phyloP scores from a whole-genome alignment of 2,329 filamentous ascomycete species.

The Aspergillus eucalypticola region DNA sequence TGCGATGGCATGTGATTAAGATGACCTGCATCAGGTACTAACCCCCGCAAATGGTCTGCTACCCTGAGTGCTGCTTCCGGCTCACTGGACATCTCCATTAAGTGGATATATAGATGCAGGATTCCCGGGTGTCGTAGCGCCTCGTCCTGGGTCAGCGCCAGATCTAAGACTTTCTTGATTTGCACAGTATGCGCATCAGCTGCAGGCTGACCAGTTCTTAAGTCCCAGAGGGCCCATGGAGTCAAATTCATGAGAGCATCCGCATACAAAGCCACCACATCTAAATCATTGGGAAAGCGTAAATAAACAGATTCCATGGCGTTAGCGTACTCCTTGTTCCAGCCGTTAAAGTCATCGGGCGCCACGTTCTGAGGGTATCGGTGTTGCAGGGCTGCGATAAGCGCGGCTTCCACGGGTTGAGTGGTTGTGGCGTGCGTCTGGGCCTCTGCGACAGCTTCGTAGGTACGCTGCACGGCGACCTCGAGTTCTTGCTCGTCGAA shows the following conservation, averaged over 20 bases:
- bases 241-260: constrained; percentile 67
- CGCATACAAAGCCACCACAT: constrained; percentile 64
- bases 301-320: constrained; percentile 61
- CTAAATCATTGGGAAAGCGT: constrained; percentile 58
- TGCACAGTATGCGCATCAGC: constrained; percentile 59
- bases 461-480: constrained; percentile 49
- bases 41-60: constrained; percentile 62
- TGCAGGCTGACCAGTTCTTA: constrained; percentile 59
- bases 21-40: constrained; percentile 71
- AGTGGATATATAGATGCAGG: constrained; percentile 73
- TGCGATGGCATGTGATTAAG: constrained; percentile 77
- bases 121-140: constrained; percentile 65
- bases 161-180: constrained; percentile 60
- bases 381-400: constrained; percentile 63
- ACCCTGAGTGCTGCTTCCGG: constrained; percentile 64
- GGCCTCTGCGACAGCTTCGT: constrained; percentile 49
- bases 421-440: constrained; percentile 38
- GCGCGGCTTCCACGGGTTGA: constrained; percentile 59
- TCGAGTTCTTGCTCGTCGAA: constrained; percentile 65
- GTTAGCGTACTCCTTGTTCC: constrained; percentile 62
- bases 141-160: constrained; percentile 53
- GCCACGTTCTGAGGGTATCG: constrained; percentile 60
- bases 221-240: constrained; percentile 66
- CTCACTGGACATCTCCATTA: constrained; percentile 72
- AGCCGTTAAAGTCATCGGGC: constrained; percentile 52